Evolutionary conservation across 176 grass and related monocot genomes (phyloP).

Genomic region (Oropetium thomaeum): DNA sequence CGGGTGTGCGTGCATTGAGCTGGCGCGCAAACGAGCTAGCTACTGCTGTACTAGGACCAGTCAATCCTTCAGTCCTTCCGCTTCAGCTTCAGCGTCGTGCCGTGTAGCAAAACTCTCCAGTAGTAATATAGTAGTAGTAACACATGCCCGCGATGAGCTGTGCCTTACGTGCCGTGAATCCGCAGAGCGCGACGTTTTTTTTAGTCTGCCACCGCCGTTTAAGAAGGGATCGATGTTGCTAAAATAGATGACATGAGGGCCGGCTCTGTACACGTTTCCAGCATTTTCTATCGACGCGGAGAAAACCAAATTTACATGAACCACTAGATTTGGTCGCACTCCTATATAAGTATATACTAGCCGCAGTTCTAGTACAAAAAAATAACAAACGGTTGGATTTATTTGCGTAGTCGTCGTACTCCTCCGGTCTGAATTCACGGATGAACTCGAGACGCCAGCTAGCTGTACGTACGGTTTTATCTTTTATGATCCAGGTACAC

Average conservation of each 20-base stretch:
- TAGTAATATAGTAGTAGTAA: not conserved
- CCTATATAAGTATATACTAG: not conserved
- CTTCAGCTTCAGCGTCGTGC: not conserved
- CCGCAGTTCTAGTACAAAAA: not conserved
- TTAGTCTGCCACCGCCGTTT: not conserved
- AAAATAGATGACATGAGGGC: not conserved
- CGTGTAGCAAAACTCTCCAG: not conserved
- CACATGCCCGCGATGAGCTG: not conserved
- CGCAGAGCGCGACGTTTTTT: not conserved
- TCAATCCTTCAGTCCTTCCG: too few relatives aligned
- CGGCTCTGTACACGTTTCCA: not conserved
- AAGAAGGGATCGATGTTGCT: not conserved
- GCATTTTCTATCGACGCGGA: not conserved
- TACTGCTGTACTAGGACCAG: too few relatives aligned
- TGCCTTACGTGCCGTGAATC: constrained; percentile 11
- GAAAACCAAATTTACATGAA: not conserved
- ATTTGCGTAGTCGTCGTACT: too few relatives aligned
- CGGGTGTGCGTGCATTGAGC: constrained; percentile 3
- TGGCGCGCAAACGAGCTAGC: not conserved
- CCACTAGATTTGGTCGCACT: too few relatives aligned
- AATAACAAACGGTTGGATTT: not conserved
- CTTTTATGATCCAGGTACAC: too few relatives aligned
- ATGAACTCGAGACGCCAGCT: too few relatives aligned
- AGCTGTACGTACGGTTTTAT: too few relatives aligned
- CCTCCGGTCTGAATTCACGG: too few relatives aligned